Evolutionary conservation across 2,329 filamentous ascomycete species (phyloP), one percentile per base, ranked within the genome.

Genomic region (Exophiala dermatitidis): DNA sequence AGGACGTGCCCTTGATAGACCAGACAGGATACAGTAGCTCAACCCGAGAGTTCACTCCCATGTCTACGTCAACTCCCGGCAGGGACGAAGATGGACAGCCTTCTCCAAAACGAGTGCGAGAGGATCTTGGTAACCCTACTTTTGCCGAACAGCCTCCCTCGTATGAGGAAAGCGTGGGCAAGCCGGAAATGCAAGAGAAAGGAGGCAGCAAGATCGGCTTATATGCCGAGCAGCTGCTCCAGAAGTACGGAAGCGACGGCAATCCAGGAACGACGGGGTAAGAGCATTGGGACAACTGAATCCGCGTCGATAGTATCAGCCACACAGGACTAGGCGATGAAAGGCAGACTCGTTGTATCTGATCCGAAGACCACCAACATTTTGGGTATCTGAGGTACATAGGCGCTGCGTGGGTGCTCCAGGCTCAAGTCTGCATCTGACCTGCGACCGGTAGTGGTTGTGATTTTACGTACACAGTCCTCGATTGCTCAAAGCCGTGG

Each of bases 141-240:
- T 28, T 26, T 41, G 36, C 42, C 6, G 61, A 61, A 26, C 46
- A 48, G 31, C 57, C 54, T 30, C 61, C 66, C 9, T 65, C 63
- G 5, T 72, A 71, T 48, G 69, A 69, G 33, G 64, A 67, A 19
- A 57, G 32, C 32, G 64, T 66, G 29, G 57, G 58, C 26, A 62
- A 57, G 7, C 67, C 67, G 48, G 71, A 73, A 59, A 72, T 73
- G 71, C 60, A 69, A 53, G 69, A 74, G 61, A 67, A 61, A 53
- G 57, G 51, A 44, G 58, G 54, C 6, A 62, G 59, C 41, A 63
- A 60, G 49, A 63, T 63, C 41, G 61, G 58, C 28, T 46, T 58
- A 10, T 53, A 62, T 34, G 58, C 61, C 3, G 60, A 63, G 37
- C 50, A 59, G 48, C 51, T 63, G 50, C 52, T 61, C 8, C 54